A percentile compares a stretch with the other conserved stretches of the same genome.
phyloP scores from a whole-genome alignment of 257 asterid genomes.

The Cruciata laevipes region DNA sequence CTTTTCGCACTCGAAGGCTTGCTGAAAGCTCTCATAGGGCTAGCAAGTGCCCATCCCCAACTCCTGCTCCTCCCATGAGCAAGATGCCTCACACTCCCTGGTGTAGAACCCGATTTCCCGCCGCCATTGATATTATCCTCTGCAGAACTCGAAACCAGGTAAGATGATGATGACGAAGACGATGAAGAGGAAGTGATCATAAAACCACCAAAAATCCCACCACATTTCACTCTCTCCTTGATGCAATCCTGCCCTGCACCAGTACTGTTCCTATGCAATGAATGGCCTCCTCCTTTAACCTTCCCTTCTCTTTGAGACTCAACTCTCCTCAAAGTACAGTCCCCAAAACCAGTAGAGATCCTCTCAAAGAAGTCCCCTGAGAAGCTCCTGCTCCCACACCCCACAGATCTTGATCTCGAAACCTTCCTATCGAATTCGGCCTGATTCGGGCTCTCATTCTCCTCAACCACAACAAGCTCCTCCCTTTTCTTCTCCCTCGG shows the following conservation, averaged over 20 bases:
- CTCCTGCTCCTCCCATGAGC: conserved; percentile 83
- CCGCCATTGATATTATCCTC: conserved; percentile 37
- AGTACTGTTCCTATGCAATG: conserved; percentile 28
- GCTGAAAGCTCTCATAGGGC: conserved; percentile 92
- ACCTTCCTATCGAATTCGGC: conserved; percentile 60
- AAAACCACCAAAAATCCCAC: conserved; percentile 86
- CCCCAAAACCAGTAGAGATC: conserved; percentile 96
- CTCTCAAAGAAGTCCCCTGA: conserved; percentile 94
- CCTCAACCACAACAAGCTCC: conserved; percentile 53
- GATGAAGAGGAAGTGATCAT: conserved; percentile 78
- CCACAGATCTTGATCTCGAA: conserved; percentile 95
- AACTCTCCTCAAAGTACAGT: conserved; percentile 82
- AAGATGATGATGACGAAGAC: conserved; percentile 64
- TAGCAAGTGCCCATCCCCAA: conserved; percentile 98
- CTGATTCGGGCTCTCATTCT: conserved; percentile 61
- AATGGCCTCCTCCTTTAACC: conserved; percentile 31
- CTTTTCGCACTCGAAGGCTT: conserved; percentile 53
- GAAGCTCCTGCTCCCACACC: conserved; percentile 96
- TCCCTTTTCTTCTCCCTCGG: conserved; percentile 50
- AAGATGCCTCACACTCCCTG: conserved; percentile 26
- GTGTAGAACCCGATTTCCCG: conserved; percentile 22
- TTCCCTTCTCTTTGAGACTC: conserved; percentile 98
- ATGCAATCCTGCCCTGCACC: conserved; percentile 58
- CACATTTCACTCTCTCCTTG: conserved; percentile 84
- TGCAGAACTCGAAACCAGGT: conserved; percentile 48